These are phyloP conservation scores for Pulveroboletus sp. DNA, from an alignment of 768 basidiomycete species.

Conservation along the genomic window DNA sequence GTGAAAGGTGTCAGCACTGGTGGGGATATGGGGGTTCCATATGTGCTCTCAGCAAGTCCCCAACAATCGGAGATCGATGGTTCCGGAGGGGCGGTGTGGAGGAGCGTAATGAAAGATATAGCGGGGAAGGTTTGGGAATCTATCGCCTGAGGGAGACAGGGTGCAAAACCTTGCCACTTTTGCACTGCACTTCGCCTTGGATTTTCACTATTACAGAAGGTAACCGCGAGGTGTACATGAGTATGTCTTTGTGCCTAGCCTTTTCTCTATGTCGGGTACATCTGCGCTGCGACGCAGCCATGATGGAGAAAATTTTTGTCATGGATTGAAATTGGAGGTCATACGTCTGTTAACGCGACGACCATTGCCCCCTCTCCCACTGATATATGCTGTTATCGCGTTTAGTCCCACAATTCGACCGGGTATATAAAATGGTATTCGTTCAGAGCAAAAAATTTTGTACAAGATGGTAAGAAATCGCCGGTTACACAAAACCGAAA, in stretches of 20 bases:
- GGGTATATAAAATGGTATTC: too few species aligned
- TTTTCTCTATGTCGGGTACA: not conserved
- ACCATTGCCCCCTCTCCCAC: too few species aligned
- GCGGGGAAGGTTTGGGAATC: slow-evolving; percentile 31
- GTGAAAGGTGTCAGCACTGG: slow-evolving; percentile 67
- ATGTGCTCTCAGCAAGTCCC: slow-evolving; percentile 27
- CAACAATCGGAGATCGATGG: slow-evolving; percentile 17
- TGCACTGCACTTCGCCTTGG: not conserved
- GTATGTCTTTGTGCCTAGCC: too few species aligned
- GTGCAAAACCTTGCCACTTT: too few species aligned
- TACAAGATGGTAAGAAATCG: not conserved
- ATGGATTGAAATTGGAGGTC: too few species aligned
- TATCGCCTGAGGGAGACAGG: slow-evolving; percentile 3
- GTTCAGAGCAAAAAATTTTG: too few species aligned
- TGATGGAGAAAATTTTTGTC: too few species aligned
- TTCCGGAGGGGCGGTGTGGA: slow-evolving; percentile 31
- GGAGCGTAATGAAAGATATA: slow-evolving; percentile 25
- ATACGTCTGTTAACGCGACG: too few species aligned
- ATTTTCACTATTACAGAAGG: not conserved
- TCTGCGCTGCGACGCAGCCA: too few species aligned
- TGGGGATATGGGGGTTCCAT: slow-evolving; percentile 67
- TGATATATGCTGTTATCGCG: too few species aligned
- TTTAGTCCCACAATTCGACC: too few species aligned
- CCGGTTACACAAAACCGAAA: not conserved
- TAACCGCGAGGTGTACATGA: not conserved